These are phyloP conservation scores for Salvia rosmarinus DNA, from an alignment of 257 asterid species.

Conservation along the genomic window DNA sequence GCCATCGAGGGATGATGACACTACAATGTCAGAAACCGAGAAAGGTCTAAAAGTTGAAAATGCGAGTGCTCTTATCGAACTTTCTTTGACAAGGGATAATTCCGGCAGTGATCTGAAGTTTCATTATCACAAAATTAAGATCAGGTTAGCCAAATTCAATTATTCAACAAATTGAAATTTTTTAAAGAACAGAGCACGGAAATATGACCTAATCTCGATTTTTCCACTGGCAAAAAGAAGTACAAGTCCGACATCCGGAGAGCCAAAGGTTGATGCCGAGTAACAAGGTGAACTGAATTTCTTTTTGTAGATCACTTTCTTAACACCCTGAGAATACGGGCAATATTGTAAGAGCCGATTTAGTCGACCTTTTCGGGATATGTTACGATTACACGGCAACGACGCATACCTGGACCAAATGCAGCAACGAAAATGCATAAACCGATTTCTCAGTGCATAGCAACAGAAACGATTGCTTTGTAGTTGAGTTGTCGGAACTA, in stretches of 20 bases:
- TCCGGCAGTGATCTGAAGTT: conserved; percentile 87
- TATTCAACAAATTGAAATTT: not conserved
- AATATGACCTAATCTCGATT: conserved; percentile 73
- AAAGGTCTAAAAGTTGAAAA: conserved; percentile 56
- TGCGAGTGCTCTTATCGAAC: conserved; percentile 66
- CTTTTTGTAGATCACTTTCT: conserved; percentile 82
- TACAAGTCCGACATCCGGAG: conserved; percentile 61
- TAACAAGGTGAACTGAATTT: conserved; percentile 76
- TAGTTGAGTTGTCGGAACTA: conserved; percentile 43
- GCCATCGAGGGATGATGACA: conserved; percentile 71
- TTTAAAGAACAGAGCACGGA: conserved; percentile 15
- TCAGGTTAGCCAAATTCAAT: not conserved
- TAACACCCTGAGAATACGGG: conserved; percentile 62
- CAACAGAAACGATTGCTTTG: conserved; percentile 60
- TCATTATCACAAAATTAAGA: conserved; percentile 4
- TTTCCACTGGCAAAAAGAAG: conserved; percentile 82
- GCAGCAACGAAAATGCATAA: conserved; percentile 74
- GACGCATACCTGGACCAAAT: conserved; percentile 68
- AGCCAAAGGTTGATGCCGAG: conserved; percentile 79
- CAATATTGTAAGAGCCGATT: conserved; percentile 15
- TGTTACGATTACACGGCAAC: conserved; percentile 2
- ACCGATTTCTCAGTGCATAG: conserved; percentile 85
- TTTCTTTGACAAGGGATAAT: conserved; percentile 75
- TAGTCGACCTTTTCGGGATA: not conserved
- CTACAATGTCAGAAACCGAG: conserved; percentile 47